These are phyloP conservation scores for Blastobotrys petasosporus DNA, from an alignment of 1,139 yeast genomes.

Conservation along the genomic window DNA sequence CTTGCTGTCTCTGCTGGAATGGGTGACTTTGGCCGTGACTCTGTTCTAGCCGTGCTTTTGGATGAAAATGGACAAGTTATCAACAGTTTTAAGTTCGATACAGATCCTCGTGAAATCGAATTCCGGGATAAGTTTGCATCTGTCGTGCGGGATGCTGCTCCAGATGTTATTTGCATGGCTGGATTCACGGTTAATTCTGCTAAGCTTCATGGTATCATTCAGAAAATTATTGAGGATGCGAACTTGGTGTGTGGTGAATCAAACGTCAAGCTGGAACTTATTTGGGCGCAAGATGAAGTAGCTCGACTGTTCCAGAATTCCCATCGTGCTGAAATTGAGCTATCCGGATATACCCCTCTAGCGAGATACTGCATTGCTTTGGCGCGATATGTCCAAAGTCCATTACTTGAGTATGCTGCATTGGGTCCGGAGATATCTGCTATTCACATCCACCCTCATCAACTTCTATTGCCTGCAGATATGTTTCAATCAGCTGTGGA, in stretches of 20 bases:
- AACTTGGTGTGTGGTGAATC: constrained; percentile 44
- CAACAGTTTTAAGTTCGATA: constrained; percentile 65
- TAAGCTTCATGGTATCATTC: constrained; percentile 52
- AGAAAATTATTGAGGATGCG: constrained; percentile 50
- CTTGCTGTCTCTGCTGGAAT: constrained; percentile 80
- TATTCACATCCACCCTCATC: constrained; percentile 69
- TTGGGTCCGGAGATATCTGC: constrained; percentile 69
- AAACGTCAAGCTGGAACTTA: constrained; percentile 41
- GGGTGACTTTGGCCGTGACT: constrained; percentile 75
- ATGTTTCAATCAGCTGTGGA: constrained; percentile 62
- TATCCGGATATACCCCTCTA: constrained; percentile 79
- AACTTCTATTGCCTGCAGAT: constrained; percentile 62
- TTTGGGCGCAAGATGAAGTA: constrained; percentile 91
- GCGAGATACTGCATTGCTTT: constrained; percentile 84
- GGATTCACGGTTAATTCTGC: constrained; percentile 79
- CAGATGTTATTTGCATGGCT: constrained; percentile 86
- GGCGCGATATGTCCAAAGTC: constrained; percentile 88
- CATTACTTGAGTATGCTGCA: constrained; percentile 80
- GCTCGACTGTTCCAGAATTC: constrained; percentile 86
- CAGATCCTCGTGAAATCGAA: constrained; percentile 53
- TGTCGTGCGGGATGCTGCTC: constrained; percentile 47
- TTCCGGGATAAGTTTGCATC: constrained; percentile 59
- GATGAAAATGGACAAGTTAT: constrained; percentile 76
- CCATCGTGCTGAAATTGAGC: constrained; percentile 66
- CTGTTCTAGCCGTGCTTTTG: constrained; percentile 74